Evolutionary conservation across 306 rosid genomes (phyloP).

Genomic region (Lathyrus aphaca): DNA sequence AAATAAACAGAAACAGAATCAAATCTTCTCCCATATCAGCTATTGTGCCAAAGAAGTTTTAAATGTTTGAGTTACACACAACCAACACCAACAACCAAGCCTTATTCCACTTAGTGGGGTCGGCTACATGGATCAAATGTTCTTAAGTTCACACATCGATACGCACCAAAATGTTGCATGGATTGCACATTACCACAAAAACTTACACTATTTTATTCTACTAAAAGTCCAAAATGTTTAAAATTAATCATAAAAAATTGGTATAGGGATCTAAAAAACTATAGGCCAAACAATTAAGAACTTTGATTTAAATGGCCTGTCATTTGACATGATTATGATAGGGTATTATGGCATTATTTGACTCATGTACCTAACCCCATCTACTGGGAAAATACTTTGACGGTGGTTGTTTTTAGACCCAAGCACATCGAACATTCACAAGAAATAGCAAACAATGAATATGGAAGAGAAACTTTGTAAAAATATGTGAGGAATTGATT

Average conservation of each 20-base stretch:
- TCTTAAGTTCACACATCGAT: not conserved
- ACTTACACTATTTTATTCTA: constrained; percentile 6
- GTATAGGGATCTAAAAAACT: not conserved
- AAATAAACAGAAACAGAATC: constrained; percentile 5
- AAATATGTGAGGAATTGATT: constrained; percentile 8
- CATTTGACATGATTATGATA: constrained; percentile 5
- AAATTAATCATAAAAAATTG: constrained; percentile 16
- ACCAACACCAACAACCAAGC: not conserved
- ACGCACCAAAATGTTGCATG: constrained; percentile 11
- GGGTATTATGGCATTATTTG: constrained; percentile 4
- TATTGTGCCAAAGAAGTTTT: constrained; percentile 9
- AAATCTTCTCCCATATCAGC: constrained; percentile 17
- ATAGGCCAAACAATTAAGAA: not conserved
- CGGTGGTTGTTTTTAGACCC: not conserved
- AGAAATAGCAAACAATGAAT: constrained; percentile 6
- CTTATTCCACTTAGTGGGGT: too few species aligned
- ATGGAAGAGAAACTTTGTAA: constrained; percentile 9
- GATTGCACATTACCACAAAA: constrained; percentile 18
- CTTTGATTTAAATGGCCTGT: not conserved
- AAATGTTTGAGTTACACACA: constrained; percentile 11
- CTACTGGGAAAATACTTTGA: not conserved
- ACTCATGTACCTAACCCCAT: not conserved
- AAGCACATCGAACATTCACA: constrained; percentile 7
- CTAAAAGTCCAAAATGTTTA: not conserved
- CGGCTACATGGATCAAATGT: too few species aligned